phyloP scores from a whole-genome alignment of 2,329 filamentous ascomycete species.

The Sarocladium kiliense region DNA sequence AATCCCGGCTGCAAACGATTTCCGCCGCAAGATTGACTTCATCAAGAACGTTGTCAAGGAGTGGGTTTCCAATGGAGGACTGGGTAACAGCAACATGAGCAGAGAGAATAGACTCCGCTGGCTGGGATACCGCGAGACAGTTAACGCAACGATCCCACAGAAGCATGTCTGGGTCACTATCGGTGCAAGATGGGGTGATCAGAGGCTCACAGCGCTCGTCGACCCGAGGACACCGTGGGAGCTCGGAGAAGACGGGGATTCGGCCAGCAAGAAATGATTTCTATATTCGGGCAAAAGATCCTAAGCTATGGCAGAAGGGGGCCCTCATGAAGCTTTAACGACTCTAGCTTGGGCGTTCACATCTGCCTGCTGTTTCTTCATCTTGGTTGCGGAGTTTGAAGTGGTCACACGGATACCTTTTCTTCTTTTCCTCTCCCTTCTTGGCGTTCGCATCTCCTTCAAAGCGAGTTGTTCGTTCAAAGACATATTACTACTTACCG shows the following conservation, averaged over 20 bases:
- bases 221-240: conserved; percentile 49
- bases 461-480: not conserved
- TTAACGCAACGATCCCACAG: conserved; percentile 42
- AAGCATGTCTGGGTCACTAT: conserved; percentile 68
- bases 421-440: not conserved
- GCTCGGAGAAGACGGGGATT: conserved; percentile 48
- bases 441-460: not conserved
- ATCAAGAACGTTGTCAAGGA: conserved; percentile 63
- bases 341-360: conserved; percentile 6
- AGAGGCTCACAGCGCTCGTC: conserved; percentile 48
- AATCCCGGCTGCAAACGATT: conserved; percentile 66
- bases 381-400: not conserved
- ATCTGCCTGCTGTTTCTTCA: not conserved
- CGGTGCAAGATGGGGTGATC: conserved; percentile 57
- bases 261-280: conserved; percentile 20
- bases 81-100: conserved; percentile 61
- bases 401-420: not conserved
- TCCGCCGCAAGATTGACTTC: conserved; percentile 70
- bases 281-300: not conserved
- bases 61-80: conserved; percentile 65
- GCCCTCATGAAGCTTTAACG: conserved; percentile 8
- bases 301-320: not conserved
- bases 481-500: not conserved
- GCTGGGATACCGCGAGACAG: conserved; percentile 52
- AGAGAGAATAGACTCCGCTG: conserved; percentile 50